Conservation (phyloP, 495 filamentous ascomycete genomes). For the Acidomyces sp. region DNA sequence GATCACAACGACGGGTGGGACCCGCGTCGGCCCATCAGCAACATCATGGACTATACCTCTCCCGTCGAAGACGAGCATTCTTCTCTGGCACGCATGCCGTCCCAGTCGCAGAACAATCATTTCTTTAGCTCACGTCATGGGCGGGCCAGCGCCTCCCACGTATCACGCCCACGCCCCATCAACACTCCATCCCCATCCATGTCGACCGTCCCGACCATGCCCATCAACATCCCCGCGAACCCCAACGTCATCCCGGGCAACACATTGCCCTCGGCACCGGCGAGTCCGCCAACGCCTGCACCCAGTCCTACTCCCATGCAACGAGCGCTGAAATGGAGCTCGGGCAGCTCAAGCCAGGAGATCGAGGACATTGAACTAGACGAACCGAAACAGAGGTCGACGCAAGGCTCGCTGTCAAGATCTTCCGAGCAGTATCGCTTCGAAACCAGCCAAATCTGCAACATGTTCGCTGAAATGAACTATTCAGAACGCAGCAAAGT, state of each 20-base stretch:
- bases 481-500: constrained; percentile 46
- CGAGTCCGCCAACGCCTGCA: constrained; percentile 56
- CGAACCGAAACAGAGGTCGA: background rate
- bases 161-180: constrained; percentile 7
- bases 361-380: constrained; percentile 25
- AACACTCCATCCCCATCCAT: constrained; percentile 9
- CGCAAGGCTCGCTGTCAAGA: background rate
- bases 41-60: constrained; percentile 15
- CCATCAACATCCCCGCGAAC: constrained; percentile 14
- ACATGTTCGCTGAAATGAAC: constrained; percentile 42
- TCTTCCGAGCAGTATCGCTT: constrained; percentile 8
- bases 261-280: constrained; percentile 51
- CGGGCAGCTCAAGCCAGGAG: constrained; percentile 45
- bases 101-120: constrained; percentile 14
- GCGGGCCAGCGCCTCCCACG: constrained; percentile 7
- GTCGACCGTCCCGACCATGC: constrained; percentile 16
- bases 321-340: constrained; percentile 45
- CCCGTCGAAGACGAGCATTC: constrained; percentile 7
- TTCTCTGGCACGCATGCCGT: constrained; percentile 11
- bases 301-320: constrained; percentile 55
- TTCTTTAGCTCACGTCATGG: constrained; percentile 14
- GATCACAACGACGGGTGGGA: constrained; percentile 7
- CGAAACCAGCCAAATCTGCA: constrained; percentile 38
- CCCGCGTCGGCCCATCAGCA: constrained; percentile 1
- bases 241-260: constrained; percentile 36